Base-by-base conservation (phyloP, 352 stramenopile genomes). In the Phytopythium cucurbitacearum region DNA sequence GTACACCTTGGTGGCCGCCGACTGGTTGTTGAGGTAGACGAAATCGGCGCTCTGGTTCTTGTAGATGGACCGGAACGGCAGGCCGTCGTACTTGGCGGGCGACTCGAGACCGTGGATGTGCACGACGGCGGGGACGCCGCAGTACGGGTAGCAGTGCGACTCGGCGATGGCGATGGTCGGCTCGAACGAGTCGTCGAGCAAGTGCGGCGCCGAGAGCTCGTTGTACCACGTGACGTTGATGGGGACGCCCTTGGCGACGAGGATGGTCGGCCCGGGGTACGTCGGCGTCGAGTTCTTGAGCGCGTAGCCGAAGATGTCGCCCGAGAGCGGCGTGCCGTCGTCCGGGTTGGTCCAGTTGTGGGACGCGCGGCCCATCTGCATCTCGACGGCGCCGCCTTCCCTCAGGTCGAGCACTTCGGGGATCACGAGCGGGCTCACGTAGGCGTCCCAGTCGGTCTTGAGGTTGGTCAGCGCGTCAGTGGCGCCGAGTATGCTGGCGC, bases 71-170 rank as follows among this genome's bases (percentile, higher is more conserved):
- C 65, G 60, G 38, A 55, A 53, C 21, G 79, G 79, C 12, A 89
- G 52, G 1, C 79, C 79, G 44, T 89, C 79, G 57, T 80, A 85
- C 52, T 73, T 69, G 43, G 79, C 63, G 3, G 79, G 73, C 1
- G 79, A 86, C 56, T 89, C 76, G 35, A 89, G 70, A 6, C 79
- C 79, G 40, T 89, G 79, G 0, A 87, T 66, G 44, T 89, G 78
- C 15, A 77, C 69, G 15, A 86, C 73, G 12, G 67, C 62, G 0
- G 78, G 78, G 2, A 87, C 71, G 11, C 78, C 78, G 56, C 79
- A 89, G 51, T 83, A 81, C 28, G 79, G 79, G 51, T 81, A 89
- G 46, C 79, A 89, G 5, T 64, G 47, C 2, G 79, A 89, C 57
- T 81, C 76, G 28, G 59, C 57, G 28, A 67, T 71, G 12, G 53